phyloP scores from a whole-genome alignment of 2,329 filamentous ascomycete genomes.

The Alternaria conjuncta region DNA sequence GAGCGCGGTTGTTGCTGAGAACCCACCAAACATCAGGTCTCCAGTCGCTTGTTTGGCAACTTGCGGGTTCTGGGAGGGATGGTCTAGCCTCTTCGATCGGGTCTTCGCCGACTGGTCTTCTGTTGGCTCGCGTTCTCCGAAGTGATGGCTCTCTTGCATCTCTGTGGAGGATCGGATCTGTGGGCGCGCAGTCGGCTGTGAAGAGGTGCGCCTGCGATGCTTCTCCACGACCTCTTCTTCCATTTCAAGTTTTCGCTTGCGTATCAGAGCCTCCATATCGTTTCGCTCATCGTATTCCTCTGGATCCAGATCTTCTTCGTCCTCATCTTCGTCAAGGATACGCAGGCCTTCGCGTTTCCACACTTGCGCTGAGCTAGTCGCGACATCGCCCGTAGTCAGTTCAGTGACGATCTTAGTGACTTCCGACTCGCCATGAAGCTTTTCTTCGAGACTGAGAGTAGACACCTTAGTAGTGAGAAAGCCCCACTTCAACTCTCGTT shows the following conservation, averaged over 20 bases:
- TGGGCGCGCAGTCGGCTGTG: not conserved
- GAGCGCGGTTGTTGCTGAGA: slow-evolving; percentile 54
- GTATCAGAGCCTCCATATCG: slow-evolving; percentile 48
- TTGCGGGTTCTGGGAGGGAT: not conserved
- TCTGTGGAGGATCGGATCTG: not conserved
- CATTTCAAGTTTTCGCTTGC: slow-evolving; percentile 44
- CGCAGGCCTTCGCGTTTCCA: slow-evolving; percentile 59
- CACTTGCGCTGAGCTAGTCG: slow-evolving; percentile 51
- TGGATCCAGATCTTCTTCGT: slow-evolving; percentile 33
- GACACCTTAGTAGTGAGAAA: slow-evolving; percentile 55
- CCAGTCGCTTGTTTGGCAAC: not conserved
- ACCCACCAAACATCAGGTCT: slow-evolving; percentile 45
- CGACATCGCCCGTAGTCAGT: slow-evolving; percentile 38
- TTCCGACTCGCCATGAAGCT: slow-evolving; percentile 50
- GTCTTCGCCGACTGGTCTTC: not conserved
- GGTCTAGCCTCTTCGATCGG: not conserved
- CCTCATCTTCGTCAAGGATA: slow-evolving; percentile 53
- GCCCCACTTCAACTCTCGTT: slow-evolving; percentile 54
- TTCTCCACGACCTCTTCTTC: slow-evolving; percentile 18
- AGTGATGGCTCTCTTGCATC: not conserved
- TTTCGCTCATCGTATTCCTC: slow-evolving; percentile 23
- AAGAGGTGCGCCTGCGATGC: not conserved
- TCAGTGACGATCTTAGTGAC: slow-evolving; percentile 46
- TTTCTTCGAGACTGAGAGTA: slow-evolving; percentile 47
- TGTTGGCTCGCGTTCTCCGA: not conserved